phyloP scores from a whole-genome alignment of 2,329 filamentous ascomycete species.

The Escovopsis sp. region DNA sequence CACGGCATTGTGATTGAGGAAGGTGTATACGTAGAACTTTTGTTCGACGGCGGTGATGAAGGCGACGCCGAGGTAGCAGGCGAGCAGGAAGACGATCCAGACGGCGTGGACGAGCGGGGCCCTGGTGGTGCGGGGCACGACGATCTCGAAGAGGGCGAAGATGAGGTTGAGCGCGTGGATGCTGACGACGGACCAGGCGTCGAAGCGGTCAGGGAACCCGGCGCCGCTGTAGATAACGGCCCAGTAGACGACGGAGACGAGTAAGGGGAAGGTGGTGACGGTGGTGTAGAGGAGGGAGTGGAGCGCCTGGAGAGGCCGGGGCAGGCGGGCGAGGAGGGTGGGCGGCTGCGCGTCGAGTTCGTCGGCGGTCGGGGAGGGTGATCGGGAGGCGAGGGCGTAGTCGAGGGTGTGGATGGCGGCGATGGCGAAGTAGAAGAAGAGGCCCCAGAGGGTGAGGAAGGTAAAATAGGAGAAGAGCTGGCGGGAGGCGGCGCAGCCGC shows the following conservation, averaged over 20 bases:
- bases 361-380: too few species aligned
- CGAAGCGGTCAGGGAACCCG: slow-evolving; percentile 37
- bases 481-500: slow-evolving; percentile 30
- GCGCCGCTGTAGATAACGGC: slow-evolving; percentile 35
- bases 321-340: slow-evolving; percentile 43
- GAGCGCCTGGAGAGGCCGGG: slow-evolving; percentile 45
- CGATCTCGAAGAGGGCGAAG: slow-evolving; percentile 63
- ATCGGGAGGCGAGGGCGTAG: slow-evolving; percentile 38
- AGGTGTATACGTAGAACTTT: slow-evolving; percentile 62
- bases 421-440: slow-evolving; percentile 63
- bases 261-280: slow-evolving; percentile 46
- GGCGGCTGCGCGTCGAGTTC: too few species aligned
- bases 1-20: slow-evolving; percentile 50
- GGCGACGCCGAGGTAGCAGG: slow-evolving; percentile 56
- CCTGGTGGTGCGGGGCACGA: slow-evolving; percentile 48
- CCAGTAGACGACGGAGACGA: slow-evolving; percentile 63
- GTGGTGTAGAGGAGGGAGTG: slow-evolving; percentile 51
- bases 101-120: slow-evolving; percentile 47
- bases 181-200: slow-evolving; percentile 51
- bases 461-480: slow-evolving; percentile 71
- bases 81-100: slow-evolving; percentile 53
- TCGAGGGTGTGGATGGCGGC: slow-evolving; percentile 52
- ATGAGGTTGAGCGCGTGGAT: slow-evolving; percentile 60
- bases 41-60: slow-evolving; percentile 57
- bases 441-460: slow-evolving; percentile 64